Conservation (phyloP, 495 filamentous ascomycete genomes). For the Penicillium canariense region DNA sequence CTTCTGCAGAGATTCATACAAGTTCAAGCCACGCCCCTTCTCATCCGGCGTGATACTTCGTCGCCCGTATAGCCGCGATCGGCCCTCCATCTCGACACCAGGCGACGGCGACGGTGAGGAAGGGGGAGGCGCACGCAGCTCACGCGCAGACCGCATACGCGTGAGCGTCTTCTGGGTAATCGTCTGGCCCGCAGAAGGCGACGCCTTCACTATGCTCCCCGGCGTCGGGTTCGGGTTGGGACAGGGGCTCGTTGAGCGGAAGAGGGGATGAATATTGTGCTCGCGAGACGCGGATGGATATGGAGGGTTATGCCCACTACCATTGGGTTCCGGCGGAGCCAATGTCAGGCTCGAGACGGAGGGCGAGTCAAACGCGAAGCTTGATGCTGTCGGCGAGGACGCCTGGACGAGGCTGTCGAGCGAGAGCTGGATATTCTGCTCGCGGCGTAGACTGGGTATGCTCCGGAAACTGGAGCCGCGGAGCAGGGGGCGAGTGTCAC, state of each 20-base stretch:
- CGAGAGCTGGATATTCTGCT: conserved; percentile 24
- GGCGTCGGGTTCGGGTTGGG: conserved; percentile 66
- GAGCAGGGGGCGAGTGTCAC: conserved; percentile 16
- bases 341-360: conserved; percentile 19
- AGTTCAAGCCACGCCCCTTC: no score
- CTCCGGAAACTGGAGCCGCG: conserved; percentile 21
- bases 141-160: conserved; percentile 65
- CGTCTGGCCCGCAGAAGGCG: conserved; percentile 65
- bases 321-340: not conserved
- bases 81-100: conserved; percentile 7
- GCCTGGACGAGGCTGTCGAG: conserved; percentile 28
- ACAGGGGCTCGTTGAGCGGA: conserved; percentile 69
- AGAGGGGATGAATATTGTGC: conserved; percentile 81
- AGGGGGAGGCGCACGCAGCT: conserved; percentile 35
- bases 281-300: conserved; percentile 37
- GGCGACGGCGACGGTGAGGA: conserved; percentile 23
- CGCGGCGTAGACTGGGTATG: conserved; percentile 24
- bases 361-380: conserved; percentile 20
- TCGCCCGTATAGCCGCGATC: conserved; percentile 25
- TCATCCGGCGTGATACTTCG: conserved; percentile 27
- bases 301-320: not conserved
- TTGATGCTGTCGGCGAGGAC: conserved; percentile 21
- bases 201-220: conserved; percentile 68
- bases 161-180: conserved; percentile 59
- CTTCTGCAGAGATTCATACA: no score